These are phyloP conservation scores for Cymbidium sinense DNA, from an alignment of 106 monocot genomes.

Conservation along the genomic window DNA sequence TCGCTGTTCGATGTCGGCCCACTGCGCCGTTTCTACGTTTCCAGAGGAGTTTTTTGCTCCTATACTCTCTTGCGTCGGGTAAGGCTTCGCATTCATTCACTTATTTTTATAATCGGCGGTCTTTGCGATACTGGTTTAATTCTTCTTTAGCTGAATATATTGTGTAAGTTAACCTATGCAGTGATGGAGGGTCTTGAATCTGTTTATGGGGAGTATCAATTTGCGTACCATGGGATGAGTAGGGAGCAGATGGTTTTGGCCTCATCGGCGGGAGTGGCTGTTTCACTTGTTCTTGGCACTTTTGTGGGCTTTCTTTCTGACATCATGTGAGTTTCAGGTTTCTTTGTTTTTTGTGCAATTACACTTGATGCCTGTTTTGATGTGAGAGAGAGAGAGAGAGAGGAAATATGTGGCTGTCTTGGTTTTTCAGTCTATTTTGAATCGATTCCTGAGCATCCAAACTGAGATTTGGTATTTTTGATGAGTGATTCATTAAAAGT, in stretches of 20 bases:
- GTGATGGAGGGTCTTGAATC: constrained; percentile 63
- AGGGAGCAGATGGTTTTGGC: constrained; percentile 55
- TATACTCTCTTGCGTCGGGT: constrained; percentile 82
- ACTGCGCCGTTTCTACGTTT: constrained; percentile 56
- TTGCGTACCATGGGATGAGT: constrained; percentile 32
- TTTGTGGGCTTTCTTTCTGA: constrained; percentile 69
- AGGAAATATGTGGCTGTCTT: not conserved
- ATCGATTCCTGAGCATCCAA: not conserved
- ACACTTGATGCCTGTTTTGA: not conserved
- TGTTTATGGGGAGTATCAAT: constrained; percentile 61
- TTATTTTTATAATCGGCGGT: not conserved
- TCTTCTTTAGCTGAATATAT: constrained; percentile 5
- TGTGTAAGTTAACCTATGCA: constrained; percentile 6
- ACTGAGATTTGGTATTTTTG: not conserved
- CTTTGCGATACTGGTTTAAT: not conserved
- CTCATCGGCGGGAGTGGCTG: constrained; percentile 37
- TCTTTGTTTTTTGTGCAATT: not conserved
- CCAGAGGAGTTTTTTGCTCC: constrained; percentile 67
- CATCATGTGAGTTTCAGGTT: constrained; percentile 42
- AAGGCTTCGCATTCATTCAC: not conserved
- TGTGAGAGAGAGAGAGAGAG: not conserved
- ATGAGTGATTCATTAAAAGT: not conserved
- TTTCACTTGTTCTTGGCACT: constrained; percentile 48
- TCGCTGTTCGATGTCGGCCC: constrained; percentile 42
- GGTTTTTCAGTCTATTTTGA: too few species aligned